A percentile compares a stretch with the other conserved stretches of the same genome.
These are phyloP conservation scores for Fraxinus sp. DNA, from an alignment of 305 asterid species.

Conservation along the genomic window DNA sequence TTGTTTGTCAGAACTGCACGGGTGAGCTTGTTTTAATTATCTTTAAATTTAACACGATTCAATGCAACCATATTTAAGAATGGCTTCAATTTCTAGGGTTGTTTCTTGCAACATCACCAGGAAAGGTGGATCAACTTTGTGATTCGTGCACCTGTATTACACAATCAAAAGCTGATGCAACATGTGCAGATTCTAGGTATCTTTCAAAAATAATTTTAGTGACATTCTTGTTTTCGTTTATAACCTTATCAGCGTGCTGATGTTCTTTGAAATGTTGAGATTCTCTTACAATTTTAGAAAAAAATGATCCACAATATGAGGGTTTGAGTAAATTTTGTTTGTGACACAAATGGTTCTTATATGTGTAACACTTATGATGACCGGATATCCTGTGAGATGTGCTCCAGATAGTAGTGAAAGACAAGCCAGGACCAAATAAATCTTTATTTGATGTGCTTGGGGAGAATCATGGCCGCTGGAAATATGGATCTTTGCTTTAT, in stretches of 20 bases:
- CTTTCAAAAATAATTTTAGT: constrained; percentile 22
- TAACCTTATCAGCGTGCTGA: constrained; percentile 5
- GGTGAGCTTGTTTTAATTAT: constrained; percentile 46
- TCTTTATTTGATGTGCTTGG: constrained; percentile 8
- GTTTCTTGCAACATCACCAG: constrained; percentile 73
- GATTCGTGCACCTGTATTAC: constrained; percentile 67
- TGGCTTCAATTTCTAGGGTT: constrained; percentile 46
- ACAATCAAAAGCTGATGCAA: constrained; percentile 53
- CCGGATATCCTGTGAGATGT: constrained; percentile 8
- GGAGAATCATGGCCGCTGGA: constrained; percentile 14
- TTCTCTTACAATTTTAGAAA: constrained; percentile 1
- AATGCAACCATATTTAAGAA: constrained; percentile 18
- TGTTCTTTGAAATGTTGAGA: constrained; percentile 8
- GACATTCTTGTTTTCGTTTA: constrained; percentile 2
- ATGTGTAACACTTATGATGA: background rate
- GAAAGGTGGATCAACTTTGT: constrained; percentile 72
- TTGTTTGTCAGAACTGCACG: constrained; percentile 67
- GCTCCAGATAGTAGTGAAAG: constrained; percentile 14
- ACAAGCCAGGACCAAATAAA: constrained; percentile 11
- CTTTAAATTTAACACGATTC: constrained; percentile 24
- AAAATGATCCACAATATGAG: constrained; percentile 12
- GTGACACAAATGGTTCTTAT: background rate
- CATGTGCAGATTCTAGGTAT: constrained; percentile 58
- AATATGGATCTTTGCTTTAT: constrained; percentile 15
- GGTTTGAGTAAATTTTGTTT: constrained; percentile 18